Evolutionary conservation across 257 asterid species (phyloP).

Genomic region (Rhazya stricta): DNA sequence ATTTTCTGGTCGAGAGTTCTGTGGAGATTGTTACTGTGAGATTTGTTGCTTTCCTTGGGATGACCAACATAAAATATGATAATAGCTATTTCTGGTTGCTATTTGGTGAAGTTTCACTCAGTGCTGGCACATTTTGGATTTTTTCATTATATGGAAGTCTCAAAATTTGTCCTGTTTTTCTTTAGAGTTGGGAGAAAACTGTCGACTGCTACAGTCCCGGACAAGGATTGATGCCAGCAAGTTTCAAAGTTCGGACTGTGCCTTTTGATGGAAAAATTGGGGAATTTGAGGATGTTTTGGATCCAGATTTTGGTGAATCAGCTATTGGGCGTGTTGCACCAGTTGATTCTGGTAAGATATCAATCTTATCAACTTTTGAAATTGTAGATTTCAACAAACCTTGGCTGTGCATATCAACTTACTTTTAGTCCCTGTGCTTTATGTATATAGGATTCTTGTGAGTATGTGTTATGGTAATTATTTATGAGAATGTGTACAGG

Average conservation of each 20-base stretch:
- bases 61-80: not conserved
- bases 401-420: not conserved
- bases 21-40: not conserved
- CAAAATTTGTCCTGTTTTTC: slow-evolving; percentile 5
- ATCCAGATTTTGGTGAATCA: slow-evolving; percentile 82
- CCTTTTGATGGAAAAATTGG: slow-evolving; percentile 58
- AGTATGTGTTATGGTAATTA: not conserved
- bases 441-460: not conserved
- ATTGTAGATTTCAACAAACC: not conserved
- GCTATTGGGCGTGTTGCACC: slow-evolving; percentile 92
- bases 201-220: slow-evolving; percentile 83
- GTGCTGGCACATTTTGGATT: not conserved
- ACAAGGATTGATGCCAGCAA: slow-evolving; percentile 80
- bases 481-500: slow-evolving; percentile 34
- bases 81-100: not conserved
- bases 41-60: not conserved
- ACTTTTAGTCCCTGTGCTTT: not conserved
- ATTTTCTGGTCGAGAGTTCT: not conserved
- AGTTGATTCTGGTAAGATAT: slow-evolving; percentile 66
- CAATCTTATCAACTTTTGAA: not conserved
- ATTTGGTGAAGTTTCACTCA: not conserved
- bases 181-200: slow-evolving; percentile 80
- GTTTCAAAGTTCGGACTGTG: slow-evolving; percentile 58
- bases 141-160: not conserved
- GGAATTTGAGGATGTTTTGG: slow-evolving; percentile 61